These are phyloP conservation scores for Dictyostelium intermedium DNA, from an alignment of 78 protist species.

Conservation along the genomic window DNA sequence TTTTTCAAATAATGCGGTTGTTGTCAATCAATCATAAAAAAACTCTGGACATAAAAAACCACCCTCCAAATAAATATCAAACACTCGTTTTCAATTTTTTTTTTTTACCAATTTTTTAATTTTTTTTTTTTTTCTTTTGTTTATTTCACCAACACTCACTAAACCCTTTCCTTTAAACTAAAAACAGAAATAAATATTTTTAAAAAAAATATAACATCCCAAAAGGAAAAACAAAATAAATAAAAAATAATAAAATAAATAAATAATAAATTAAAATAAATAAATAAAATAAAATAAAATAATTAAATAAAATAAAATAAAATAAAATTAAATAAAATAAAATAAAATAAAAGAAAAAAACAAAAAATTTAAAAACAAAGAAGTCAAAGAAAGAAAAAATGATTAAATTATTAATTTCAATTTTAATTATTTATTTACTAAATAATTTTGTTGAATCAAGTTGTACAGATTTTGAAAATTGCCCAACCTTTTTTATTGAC, in stretches of 20 bases:
- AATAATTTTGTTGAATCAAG: not conserved
- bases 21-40: not conserved
- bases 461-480: not conserved
- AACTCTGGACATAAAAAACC: not conserved
- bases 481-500: not conserved
- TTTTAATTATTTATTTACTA: not conserved
- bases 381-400: not conserved
- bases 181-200: no score
- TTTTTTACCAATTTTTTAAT: not conserved
- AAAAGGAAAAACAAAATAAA: not conserved
- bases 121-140: not conserved
- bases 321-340: not conserved
- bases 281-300: not conserved
- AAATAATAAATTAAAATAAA: no score
- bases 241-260: not conserved
- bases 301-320: not conserved
- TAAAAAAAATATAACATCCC: no score
- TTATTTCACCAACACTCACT: not conserved
- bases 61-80: not conserved
- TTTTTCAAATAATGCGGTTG: not conserved
- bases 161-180: not conserved
- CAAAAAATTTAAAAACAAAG: no score
- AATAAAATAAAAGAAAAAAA: no score
- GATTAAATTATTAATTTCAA: not conserved
- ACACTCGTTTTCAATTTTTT: no score